Conservation (phyloP, 2,329 filamentous ascomycete species). For the Diplocarpon rosae region DNA sequence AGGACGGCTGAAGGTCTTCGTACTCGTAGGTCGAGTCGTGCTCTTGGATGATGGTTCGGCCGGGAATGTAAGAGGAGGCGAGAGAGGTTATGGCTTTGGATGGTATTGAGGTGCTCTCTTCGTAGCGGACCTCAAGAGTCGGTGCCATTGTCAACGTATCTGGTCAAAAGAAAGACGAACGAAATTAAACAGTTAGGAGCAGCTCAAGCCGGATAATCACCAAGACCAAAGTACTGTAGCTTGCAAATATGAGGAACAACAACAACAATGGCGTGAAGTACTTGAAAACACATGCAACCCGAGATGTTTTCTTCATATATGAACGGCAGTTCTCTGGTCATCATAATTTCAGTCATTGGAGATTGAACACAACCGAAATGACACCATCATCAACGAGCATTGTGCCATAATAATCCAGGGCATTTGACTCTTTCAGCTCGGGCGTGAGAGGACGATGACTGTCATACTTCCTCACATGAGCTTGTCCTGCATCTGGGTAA, state of each 20-base stretch:
- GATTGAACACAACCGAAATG: not conserved
- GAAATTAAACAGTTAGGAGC: not conserved
- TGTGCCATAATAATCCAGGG: constrained; percentile 2
- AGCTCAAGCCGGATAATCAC: not conserved
- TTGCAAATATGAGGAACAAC: no score
- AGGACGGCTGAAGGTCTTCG: constrained; percentile 40
- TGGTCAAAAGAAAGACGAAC: not conserved
- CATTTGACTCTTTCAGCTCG: not conserved
- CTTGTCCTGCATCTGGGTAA: constrained; percentile 1
- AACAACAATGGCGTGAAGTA: no score
- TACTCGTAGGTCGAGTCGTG: constrained; percentile 36
- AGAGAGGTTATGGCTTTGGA: constrained; percentile 3
- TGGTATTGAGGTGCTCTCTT: constrained; percentile 2
- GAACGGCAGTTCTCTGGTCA: no score
- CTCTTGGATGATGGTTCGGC: constrained; percentile 33
- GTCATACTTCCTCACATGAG: constrained; percentile 1
- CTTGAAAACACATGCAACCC: no score
- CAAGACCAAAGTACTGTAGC: not conserved
- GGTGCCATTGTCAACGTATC: constrained; percentile 12
- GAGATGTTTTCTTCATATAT: not conserved
- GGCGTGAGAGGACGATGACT: not conserved
- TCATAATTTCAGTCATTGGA: not conserved
- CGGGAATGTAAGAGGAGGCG: constrained; percentile 28
- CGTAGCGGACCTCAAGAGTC: constrained; percentile 10
- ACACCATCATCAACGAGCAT: constrained; percentile 5